Conservation (phyloP, 208 protist genomes). For the Naegleria gruberi region DNA sequence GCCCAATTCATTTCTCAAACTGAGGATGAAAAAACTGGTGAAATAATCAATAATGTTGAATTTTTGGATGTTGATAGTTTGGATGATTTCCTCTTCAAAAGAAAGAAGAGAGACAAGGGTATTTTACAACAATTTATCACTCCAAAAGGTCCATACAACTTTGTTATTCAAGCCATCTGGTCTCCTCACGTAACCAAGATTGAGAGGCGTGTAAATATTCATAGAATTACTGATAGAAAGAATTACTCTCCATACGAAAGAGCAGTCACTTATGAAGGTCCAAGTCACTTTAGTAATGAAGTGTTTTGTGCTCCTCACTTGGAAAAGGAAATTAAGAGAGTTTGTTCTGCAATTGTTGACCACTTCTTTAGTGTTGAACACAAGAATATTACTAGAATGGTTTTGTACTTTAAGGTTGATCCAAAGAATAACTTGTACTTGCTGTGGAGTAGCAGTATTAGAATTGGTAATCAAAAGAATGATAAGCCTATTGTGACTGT, state of each 20-base stretch:
- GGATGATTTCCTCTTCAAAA: constrained; percentile 63
- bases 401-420: constrained; percentile 28
- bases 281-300: constrained; percentile 62
- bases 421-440: not conserved
- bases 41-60: constrained; percentile 54
- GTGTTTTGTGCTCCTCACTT: constrained; percentile 63
- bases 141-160: constrained; percentile 50
- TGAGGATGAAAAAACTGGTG: constrained; percentile 5
- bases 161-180: constrained; percentile 66
- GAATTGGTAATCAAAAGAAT: not conserved
- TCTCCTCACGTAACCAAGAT: constrained; percentile 69
- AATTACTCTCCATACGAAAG: constrained; percentile 53
- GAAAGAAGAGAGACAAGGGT: constrained; percentile 64
- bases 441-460: not conserved
- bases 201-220: constrained; percentile 66
- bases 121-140: constrained; percentile 76
- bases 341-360: constrained; percentile 64
- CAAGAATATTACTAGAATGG: constrained; percentile 77
- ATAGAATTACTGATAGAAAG: constrained; percentile 50
- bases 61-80: constrained; percentile 66
- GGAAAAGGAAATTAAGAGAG: constrained; percentile 58
- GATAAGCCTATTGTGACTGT: not conserved
- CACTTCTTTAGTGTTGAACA: constrained; percentile 77
- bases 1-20: not conserved
- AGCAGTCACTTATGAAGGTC: constrained; percentile 64